A percentile compares a stretch with the other conserved stretches of the same genome.
Conservation (phyloP, 2,329 filamentous ascomycete species). For the Ophiocordyceps australis region DNA sequence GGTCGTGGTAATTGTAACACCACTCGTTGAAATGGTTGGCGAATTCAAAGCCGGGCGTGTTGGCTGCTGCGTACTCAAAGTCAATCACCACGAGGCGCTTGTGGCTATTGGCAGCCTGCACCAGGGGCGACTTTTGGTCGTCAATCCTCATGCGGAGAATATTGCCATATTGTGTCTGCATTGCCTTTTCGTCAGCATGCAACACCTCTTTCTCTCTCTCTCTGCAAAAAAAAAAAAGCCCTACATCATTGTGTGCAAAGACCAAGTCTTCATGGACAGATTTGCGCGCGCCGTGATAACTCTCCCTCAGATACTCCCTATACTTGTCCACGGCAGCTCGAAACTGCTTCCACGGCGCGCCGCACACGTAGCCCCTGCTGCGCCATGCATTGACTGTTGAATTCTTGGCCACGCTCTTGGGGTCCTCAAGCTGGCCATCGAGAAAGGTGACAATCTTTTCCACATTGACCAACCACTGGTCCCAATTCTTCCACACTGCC, state of each 20-base stretch:
- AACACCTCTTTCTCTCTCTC: not conserved
- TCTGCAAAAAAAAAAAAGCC: constrained; percentile 12
- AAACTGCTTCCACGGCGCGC: constrained; percentile 69
- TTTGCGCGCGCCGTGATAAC: constrained; percentile 49
- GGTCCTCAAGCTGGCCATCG: constrained; percentile 35
- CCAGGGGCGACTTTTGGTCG: constrained; percentile 64
- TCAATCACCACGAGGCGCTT: constrained; percentile 96
- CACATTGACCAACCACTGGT: constrained; percentile 64
- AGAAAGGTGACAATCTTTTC: constrained; percentile 37
- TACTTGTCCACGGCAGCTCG: constrained; percentile 59
- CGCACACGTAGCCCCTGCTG: constrained; percentile 58
- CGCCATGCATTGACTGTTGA: constrained; percentile 37
- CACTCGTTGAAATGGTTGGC: constrained; percentile 98
- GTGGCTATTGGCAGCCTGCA: constrained; percentile 81
- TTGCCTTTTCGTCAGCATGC: constrained; percentile 1
- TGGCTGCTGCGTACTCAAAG: constrained; percentile 91
- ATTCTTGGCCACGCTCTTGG: constrained; percentile 7
- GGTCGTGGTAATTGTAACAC: constrained; percentile 93
- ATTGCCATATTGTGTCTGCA: constrained; percentile 91
- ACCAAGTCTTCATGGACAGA: constrained; percentile 59
- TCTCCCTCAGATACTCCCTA: constrained; percentile 50
- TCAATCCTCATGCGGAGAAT: constrained; percentile 58
- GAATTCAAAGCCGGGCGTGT: constrained; percentile 74
- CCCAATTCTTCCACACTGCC: constrained; percentile 84
- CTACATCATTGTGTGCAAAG: constrained; percentile 95